Conservation (phyloP, 2,329 filamentous ascomycete species). For the Ascochyta koolunga region DNA sequence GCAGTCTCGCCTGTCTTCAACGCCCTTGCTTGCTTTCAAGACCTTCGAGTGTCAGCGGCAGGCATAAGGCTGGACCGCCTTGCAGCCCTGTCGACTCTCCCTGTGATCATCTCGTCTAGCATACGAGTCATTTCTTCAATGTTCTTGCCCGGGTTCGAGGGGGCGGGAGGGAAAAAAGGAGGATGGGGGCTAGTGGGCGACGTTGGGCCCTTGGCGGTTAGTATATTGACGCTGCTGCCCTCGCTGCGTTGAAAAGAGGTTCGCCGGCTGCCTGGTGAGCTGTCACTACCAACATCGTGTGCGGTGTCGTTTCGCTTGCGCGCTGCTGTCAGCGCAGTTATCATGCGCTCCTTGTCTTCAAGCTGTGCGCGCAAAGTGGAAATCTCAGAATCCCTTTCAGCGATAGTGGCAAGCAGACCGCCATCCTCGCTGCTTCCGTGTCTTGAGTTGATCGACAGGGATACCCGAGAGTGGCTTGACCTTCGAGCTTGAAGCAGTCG, state of each 20-base stretch:
- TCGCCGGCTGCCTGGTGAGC: conserved; percentile 43
- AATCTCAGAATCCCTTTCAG: conserved; percentile 92
- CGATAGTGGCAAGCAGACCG: conserved; percentile 72
- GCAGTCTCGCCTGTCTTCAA: neutral
- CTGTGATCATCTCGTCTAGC: conserved; percentile 93
- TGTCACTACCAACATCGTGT: conserved; percentile 57
- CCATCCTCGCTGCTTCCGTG: conserved; percentile 75
- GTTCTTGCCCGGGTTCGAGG: conserved; percentile 60
- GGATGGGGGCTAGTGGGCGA: conserved; percentile 30
- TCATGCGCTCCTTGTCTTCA: conserved; percentile 95
- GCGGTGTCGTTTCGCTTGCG: conserved; percentile 85
- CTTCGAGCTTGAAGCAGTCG: conserved; percentile 86
- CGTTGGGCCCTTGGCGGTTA: conserved; percentile 34
- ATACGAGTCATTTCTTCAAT: conserved; percentile 93
- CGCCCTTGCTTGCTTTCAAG: conserved; percentile 13
- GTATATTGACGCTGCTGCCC: conserved; percentile 36
- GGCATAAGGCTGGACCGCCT: conserved; percentile 38
- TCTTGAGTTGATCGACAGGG: conserved; percentile 73
- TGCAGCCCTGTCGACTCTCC: conserved; percentile 72
- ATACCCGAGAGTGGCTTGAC: conserved; percentile 87
- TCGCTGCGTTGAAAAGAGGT: conserved; percentile 43
- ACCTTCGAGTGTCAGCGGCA: conserved; percentile 25
- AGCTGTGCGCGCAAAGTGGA: conserved; percentile 85
- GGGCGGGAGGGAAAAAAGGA: conserved; percentile 24
- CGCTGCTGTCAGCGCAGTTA: conserved; percentile 82